Conservation (phyloP, 2,329 filamentous ascomycete genomes). For the Laburnicola sp. region DNA sequence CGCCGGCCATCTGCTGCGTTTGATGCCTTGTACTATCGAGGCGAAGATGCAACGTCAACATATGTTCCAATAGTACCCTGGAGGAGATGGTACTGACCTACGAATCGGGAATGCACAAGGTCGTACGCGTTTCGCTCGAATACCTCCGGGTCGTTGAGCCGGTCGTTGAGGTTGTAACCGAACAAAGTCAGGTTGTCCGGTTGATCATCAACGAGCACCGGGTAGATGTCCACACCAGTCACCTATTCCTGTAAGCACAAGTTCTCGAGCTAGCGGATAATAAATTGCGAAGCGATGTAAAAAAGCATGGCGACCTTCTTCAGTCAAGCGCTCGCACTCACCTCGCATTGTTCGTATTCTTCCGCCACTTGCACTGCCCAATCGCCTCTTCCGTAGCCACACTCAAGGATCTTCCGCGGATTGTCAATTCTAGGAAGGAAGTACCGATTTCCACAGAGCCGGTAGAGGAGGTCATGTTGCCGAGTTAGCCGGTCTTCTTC, state of each 20-base stretch:
- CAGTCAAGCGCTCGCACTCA: conserved; percentile 21
- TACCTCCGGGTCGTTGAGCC: conserved; percentile 39
- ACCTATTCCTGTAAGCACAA: conserved; percentile 34
- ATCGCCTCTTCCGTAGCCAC: conserved; percentile 45
- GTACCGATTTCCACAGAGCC: conserved; percentile 34
- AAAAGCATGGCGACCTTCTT: neutral
- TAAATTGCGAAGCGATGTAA: neutral
- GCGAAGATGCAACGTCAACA: neutral
- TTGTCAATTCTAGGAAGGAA: conserved; percentile 36
- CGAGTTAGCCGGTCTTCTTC: conserved; percentile 43
- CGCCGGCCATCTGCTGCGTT: conserved; percentile 69
- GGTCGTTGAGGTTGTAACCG: conserved; percentile 45
- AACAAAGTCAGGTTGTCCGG: conserved; percentile 43
- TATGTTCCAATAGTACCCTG: too few species aligned
- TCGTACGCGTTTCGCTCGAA: conserved; percentile 76
- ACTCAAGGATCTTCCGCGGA: conserved; percentile 43
- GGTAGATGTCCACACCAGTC: conserved; percentile 45
- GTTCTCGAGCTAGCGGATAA: neutral
- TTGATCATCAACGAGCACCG: conserved; percentile 38
- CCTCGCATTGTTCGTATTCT: conserved; percentile 44
- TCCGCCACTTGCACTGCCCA: conserved; percentile 45
- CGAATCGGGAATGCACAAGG: conserved; percentile 76
- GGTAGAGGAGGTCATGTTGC: conserved; percentile 40
- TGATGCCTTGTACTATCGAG: conserved; percentile 64
- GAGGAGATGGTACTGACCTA: conserved; percentile 40